These are phyloP conservation scores for Gentiana straminea DNA, from an alignment of 257 asterid species.

Conservation along the genomic window DNA sequence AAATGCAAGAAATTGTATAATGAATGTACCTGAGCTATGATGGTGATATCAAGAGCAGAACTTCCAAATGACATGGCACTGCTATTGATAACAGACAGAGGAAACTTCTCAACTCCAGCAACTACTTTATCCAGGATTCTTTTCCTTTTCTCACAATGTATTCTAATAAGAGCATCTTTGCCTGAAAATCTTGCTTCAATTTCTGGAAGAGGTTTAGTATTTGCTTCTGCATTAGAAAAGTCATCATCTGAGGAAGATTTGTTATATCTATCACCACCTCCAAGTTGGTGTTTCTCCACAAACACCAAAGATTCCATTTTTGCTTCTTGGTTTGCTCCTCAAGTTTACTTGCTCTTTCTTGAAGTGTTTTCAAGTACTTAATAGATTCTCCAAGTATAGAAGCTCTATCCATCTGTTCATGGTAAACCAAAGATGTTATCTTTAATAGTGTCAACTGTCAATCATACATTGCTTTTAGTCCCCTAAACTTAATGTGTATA, in stretches of 20 bases:
- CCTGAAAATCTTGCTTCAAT: constrained; percentile 30
- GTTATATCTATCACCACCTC: background rate
- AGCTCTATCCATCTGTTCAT: constrained; percentile 13
- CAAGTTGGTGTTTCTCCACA: constrained; percentile 9
- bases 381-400: constrained; percentile 15
- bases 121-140: constrained; percentile 26
- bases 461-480: too few species aligned
- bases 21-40: constrained; percentile 33
- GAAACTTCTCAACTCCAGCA: constrained; percentile 29
- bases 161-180: constrained; percentile 21
- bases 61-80: constrained; percentile 27
- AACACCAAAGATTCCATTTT: constrained; percentile 6
- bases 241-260: constrained; percentile 1
- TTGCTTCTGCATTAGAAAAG: constrained; percentile 1
- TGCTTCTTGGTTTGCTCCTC: constrained; percentile 16
- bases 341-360: constrained; percentile 12
- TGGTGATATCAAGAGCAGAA: constrained; percentile 27
- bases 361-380: constrained; percentile 14
- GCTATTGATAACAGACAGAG: constrained; percentile 21
- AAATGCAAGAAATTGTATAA: background rate
- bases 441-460: too few species aligned
- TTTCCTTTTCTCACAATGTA: constrained; percentile 30
- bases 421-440: background rate
- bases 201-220: constrained; percentile 19
- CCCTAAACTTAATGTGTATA: too few species aligned